A percentile compares a stretch with the other conserved stretches of the same genome.
phyloP scores from a whole-genome alignment of 495 filamentous ascomycete genomes.

The Articulospora tetracladia region DNA sequence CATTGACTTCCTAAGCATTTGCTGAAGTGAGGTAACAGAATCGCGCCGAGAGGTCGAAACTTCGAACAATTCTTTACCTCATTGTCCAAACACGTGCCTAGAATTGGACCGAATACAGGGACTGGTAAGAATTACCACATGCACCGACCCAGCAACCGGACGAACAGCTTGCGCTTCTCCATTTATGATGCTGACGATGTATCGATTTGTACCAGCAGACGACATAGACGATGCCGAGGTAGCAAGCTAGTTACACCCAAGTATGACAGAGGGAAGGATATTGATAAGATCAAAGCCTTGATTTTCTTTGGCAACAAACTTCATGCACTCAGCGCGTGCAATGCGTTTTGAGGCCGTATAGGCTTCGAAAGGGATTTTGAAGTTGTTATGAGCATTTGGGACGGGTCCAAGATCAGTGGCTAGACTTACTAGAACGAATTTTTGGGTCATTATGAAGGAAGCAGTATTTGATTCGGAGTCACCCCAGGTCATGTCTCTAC shows the following conservation, averaged over 20 bases:
- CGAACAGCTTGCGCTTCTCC: not conserved
- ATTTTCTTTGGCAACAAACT: conserved; percentile 33
- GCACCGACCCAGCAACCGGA: not conserved
- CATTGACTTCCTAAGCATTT: no score
- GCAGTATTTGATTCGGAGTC: no score
- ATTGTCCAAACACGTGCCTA: no score
- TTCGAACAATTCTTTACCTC: no score
- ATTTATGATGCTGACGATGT: not conserved
- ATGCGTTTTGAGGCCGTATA: conserved; percentile 19
- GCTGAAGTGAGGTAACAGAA: no score
- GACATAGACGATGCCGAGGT: not conserved
- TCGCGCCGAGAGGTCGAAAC: no score
- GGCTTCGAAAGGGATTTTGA: conserved; percentile 5
- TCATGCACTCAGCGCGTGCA: conserved; percentile 37
- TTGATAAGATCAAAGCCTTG: conserved; percentile 41
- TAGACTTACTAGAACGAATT: not conserved
- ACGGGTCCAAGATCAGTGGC: not conserved
- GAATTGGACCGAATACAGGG: no score
- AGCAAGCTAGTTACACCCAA: conserved; percentile 37
- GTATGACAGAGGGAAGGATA: conserved; percentile 38
- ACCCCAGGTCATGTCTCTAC: no score
- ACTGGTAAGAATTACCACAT: not conserved
- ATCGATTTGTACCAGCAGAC: not conserved
- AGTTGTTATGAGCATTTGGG: not conserved
- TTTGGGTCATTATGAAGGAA: no score